Evolutionary conservation across 106 monocot species (phyloP), one percentile per base, ranked within the genome.

Genomic region (Dioscorea alata): DNA sequence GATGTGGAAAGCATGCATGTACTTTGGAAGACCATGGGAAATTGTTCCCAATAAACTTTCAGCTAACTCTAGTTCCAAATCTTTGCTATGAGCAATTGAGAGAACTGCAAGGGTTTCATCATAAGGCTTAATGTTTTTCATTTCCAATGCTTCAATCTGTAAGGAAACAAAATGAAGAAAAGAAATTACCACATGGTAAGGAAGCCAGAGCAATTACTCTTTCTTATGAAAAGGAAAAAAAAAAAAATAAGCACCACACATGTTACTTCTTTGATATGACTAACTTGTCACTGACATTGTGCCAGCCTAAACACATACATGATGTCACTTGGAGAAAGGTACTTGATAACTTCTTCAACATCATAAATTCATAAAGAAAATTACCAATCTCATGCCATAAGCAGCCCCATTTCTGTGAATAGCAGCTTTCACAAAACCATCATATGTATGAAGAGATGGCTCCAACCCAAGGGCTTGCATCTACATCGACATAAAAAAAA

Each of bases 361-460:
- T 42, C 42, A 8, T 42, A 42, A 42, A 69, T 24, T 4, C 12
- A 69, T 18, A 1, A 52, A 65, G 12, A 15, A 35, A 58, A 6
- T 57, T 86, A 97, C 97, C 88, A 99, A 34, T 81, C 88, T 67
- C 73, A 81, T 80, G 24, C 73, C 86, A 74, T 81, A 77, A 73
- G 67, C 31, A 65, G 78, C 78, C 57, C 84, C 92, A 74, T 79
- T 93, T 14, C 75, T 63, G 32, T 60, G 33, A 62, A 85, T 65
- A 49, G 78, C 76, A 78, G 90, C 89, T 73, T 80, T 87, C 64
- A 99, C 73, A 73, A 93, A 77, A 57, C 90, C 93, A 83, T 87
- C 85, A 75, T 83, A 99, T 68, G 90, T 85, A 79, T 74, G 62
- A 21, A 61, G 35, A 31, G 90, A 87, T 71, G 99, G 90, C 71